phyloP scores from a whole-genome alignment of 2,329 filamentous ascomycete species.

The Ilyonectria robusta region DNA sequence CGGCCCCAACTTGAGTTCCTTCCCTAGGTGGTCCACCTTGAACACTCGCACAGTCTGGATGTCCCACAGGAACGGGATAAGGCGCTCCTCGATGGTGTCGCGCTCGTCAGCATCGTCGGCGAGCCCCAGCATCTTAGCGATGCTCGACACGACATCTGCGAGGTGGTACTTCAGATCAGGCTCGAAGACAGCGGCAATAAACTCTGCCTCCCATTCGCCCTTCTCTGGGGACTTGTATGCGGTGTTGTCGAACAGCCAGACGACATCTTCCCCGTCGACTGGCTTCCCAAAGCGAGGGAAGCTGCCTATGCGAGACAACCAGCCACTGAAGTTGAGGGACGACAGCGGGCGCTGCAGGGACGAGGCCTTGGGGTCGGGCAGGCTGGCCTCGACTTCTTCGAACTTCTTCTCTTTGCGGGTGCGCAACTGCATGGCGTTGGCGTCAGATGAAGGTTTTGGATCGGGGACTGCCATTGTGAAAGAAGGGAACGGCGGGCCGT shows the following conservation, averaged over 20 bases:
- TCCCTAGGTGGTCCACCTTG: conserved; percentile 70
- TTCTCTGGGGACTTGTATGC: conserved; percentile 73
- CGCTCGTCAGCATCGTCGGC: conserved; percentile 71
- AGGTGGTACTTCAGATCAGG: conserved; percentile 77
- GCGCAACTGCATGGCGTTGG: conserved; percentile 63
- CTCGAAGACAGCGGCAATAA: conserved; percentile 86
- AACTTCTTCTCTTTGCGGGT: conserved; percentile 66
- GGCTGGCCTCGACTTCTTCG: conserved; percentile 63
- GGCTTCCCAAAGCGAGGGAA: conserved; percentile 71
- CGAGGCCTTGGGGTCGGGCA: conserved; percentile 55
- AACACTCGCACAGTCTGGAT: conserved; percentile 80
- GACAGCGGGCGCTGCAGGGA: conserved; percentile 49
- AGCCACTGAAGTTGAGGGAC: conserved; percentile 50
- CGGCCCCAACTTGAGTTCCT: conserved; percentile 73
- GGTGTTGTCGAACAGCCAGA: conserved; percentile 94
- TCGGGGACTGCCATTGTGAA: conserved; percentile 46
- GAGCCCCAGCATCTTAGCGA: conserved; percentile 79
- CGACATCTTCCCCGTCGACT: conserved; percentile 76
- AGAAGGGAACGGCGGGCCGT: conserved; percentile 8
- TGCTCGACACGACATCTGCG: conserved; percentile 76
- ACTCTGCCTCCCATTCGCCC: conserved; percentile 82
- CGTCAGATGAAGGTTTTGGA: conserved; percentile 47
- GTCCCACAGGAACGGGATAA: conserved; percentile 84
- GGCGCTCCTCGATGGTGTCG: conserved; percentile 74
- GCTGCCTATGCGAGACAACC: conserved; percentile 64